Base-by-base conservation (phyloP, 179 eudicot genomes). In the Camellia oleifera region DNA sequence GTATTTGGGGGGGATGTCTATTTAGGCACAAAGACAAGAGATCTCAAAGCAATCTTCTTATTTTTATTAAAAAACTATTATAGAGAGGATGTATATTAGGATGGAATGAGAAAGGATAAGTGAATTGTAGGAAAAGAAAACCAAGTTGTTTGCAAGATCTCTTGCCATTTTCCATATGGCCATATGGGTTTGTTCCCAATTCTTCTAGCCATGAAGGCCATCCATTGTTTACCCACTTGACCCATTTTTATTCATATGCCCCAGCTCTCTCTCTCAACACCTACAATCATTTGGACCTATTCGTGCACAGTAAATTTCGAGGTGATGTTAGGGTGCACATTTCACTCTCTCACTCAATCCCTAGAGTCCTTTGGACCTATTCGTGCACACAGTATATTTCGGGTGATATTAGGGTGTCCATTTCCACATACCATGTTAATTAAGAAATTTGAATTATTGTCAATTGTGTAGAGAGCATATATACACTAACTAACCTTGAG, bases 261-360 rank as follows among this genome's bases (percentile, higher is more conserved):
- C 75, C 60, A 72, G 11, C 75, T 72, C 75, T 50, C 52, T 46
- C 61, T 72, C 74, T 48, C 13, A 40, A 48, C 58, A n/a, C 58
- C 40, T 18, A 4, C 26, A 48, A 48, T 48, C 7, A 7, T 48
- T 48, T 48, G 52, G 7, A 48, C 52, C 52, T 48, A 26, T 26
- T 26, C 32, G 1, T 26, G 32, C 32, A 26, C 32, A 26, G 32
- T 26, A 26, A 26, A 26, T 26, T 26, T 26, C 1, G 1, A n/a
- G 0, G 32, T 26, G 32, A 26, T 26, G 32, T 26, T 26, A 26
- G 32, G 32, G 32, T 26, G 32, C 32, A 26, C 32, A 26, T 26
- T 26, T 26, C 32, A 0, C 32, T 26, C 32, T 26, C 32, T 26
- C 32, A 26, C 32, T 26, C 32, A 26, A 26, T 26, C 32, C 32